Base-by-base conservation (phyloP, 371 early-diverging fungal genomes). In the Sporodiniella umbellata region DNA sequence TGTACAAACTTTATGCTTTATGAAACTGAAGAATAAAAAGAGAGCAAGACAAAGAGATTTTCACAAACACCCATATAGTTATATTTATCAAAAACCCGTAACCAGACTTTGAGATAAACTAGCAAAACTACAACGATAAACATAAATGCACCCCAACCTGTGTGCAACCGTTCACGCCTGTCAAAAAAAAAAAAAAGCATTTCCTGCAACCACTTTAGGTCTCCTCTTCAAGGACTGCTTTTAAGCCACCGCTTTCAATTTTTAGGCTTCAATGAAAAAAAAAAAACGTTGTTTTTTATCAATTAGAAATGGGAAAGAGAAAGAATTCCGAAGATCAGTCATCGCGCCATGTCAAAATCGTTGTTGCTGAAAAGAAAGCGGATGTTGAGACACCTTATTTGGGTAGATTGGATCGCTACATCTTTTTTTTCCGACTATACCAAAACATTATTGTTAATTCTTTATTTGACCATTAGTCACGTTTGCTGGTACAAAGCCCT, bases 401-500 rank as follows among this genome's bases (percentile, higher is more conserved):
- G 39, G 66, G 72, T 72, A 68, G 60, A 7, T 28, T 28, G n/a
- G n/a, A n/a, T n/a, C n/a, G n/a, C n/a, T n/a, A n/a, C n/a, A n/a
- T n/a, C n/a, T n/a, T n/a, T n/a, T n/a, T n/a, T n/a, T n/a, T n/a
- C n/a, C n/a, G n/a, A n/a, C n/a, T n/a, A n/a, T n/a, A n/a, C 22
- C 17, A 12, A 42, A 37, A 8, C 43, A 23, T 7, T 12, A 11
- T 24, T 39, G 5, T 6, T 10, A 8, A 3, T 31, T 42, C 24
- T 12, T 24, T 7, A 22, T 4, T 31, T 28, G 42, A 25, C 8
- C 12, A 24, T 4, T 55, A 72, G 75, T 66, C 45, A 60, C 70
- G 10, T 75, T 75, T 42, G 70, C 75, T 28, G 75, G 75, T 23
- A 72, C 65, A 28, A 50, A 66, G 35, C 72, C 75, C 15, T 21